A percentile compares a stretch with the other conserved stretches of the same genome.
Evolutionary conservation across 345 rosid genomes (phyloP).

Genomic region (Combretum micranthum): DNA sequence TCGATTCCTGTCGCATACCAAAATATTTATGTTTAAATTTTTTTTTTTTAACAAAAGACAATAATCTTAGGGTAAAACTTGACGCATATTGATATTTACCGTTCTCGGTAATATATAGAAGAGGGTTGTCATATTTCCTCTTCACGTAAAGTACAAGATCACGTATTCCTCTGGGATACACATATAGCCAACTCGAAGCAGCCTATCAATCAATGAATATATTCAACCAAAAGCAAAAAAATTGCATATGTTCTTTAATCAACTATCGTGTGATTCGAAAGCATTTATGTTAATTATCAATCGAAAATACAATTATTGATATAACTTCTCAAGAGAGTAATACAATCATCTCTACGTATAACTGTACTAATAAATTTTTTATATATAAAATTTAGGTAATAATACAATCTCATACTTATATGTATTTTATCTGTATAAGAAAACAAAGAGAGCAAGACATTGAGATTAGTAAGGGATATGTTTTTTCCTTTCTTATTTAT

Average conservation of each 20-base stretch:
- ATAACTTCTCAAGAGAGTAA: too few species aligned
- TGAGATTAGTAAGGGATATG: not conserved
- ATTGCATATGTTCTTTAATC: not conserved
- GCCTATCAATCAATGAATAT: not conserved
- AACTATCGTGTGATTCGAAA: not conserved
- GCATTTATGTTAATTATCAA: not conserved
- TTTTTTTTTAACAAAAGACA: too few species aligned
- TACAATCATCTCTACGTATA: too few species aligned
- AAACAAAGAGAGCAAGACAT: too few species aligned
- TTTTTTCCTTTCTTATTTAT: not conserved
- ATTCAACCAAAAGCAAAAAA: not conserved
- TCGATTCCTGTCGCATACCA: constrained; percentile 20
- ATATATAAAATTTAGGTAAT: too few species aligned
- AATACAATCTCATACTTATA: too few species aligned
- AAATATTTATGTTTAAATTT: too few species aligned
- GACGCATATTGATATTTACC: too few species aligned
- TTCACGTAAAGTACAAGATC: constrained; percentile 14
- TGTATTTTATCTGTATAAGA: too few species aligned
- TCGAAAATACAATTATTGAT: not conserved
- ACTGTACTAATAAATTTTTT: too few species aligned
- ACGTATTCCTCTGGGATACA: constrained; percentile 14
- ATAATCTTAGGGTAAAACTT: too few species aligned
- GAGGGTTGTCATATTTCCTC: not conserved
- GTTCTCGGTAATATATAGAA: too few species aligned
- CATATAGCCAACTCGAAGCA: constrained; percentile 16